Conservation (phyloP, 208 protist genomes). For the Hexamita inflata region DNA sequence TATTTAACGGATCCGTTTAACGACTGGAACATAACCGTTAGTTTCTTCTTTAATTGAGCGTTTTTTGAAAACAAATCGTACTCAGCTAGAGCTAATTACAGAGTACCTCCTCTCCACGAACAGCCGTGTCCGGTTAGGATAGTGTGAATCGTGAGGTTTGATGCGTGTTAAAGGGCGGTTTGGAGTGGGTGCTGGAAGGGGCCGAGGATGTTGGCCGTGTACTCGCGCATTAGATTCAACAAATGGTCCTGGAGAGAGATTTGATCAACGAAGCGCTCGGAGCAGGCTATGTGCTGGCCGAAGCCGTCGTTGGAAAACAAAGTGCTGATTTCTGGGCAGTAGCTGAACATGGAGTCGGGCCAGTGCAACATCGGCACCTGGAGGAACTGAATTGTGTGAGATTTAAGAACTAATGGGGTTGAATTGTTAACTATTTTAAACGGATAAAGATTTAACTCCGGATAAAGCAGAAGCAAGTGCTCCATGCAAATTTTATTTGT, state of each 20-base stretch:
- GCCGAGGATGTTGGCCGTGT: slow-evolving; percentile 19
- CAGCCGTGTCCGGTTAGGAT: slow-evolving; percentile 1
- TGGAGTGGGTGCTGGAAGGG: background rate
- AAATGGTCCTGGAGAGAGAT: background rate
- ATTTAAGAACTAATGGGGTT: background rate
- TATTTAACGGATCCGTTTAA: background rate
- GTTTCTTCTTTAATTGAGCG: background rate
- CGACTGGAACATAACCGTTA: background rate
- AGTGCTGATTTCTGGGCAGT: background rate
- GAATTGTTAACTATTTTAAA: background rate
- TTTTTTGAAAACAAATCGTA: background rate
- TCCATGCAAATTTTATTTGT: slow-evolving; percentile 1
- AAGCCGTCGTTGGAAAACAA: slow-evolving; percentile 17
- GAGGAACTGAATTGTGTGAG: slow-evolving; percentile 5
- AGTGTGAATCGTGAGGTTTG: background rate
- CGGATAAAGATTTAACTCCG: background rate
- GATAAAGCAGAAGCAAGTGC: slow-evolving; percentile 10
- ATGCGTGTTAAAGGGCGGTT: background rate
- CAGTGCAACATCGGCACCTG: slow-evolving; percentile 9
- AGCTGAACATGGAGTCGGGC: slow-evolving; percentile 16
- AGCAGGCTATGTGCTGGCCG: slow-evolving; percentile 11
- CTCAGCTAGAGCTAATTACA: background rate
- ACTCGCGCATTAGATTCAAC: slow-evolving; percentile 8
- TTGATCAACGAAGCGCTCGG: background rate
- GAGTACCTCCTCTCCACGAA: background rate